Percentiles rank a stretch among this genome's conserved stretches.
These are phyloP conservation scores for Torulaspora gathmanii DNA, from an alignment of 805 yeast species.

Conservation along the genomic window DNA sequence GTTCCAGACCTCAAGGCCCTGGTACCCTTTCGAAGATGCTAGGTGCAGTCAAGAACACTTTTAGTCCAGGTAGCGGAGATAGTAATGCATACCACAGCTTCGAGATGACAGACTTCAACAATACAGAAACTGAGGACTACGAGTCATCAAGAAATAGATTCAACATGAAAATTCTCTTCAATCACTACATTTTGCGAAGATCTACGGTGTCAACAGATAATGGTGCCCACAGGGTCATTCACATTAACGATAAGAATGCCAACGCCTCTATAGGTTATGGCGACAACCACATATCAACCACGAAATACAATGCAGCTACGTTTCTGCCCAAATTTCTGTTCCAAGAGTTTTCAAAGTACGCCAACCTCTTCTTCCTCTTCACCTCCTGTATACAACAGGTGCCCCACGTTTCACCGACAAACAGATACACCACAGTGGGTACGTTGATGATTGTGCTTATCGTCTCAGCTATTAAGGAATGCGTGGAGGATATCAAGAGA, in stretches of 20 bases:
- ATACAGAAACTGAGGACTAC: conserved; percentile 25
- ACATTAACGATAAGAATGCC: conserved; percentile 56
- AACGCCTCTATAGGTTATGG: conserved; percentile 55
- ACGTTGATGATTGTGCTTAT: conserved; percentile 78
- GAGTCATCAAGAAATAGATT: conserved; percentile 36
- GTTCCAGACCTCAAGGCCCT: conserved; percentile 10
- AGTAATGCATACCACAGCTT: conserved; percentile 19
- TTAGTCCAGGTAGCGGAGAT: conserved; percentile 12
- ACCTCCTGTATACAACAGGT: conserved; percentile 95
- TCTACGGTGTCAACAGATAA: conserved; percentile 9
- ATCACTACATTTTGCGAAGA: conserved; percentile 35
- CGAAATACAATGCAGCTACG: conserved; percentile 90
- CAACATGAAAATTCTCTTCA: conserved; percentile 38
- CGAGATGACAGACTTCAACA: conserved; percentile 33
- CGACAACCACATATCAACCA: conserved; percentile 87
- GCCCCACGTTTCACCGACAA: conserved; percentile 94
- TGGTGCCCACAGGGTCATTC: conserved; percentile 59
- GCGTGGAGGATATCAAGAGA: conserved; percentile 86
- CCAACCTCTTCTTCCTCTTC: conserved; percentile 87
- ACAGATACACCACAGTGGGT: conserved; percentile 90
- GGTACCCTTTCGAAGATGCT: conserved; percentile 21
- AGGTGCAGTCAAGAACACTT: conserved; percentile 18
- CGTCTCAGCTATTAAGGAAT: conserved; percentile 90
- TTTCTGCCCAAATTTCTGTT: conserved; percentile 90
- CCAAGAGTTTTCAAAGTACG: conserved; percentile 96